A percentile compares a stretch with the other conserved stretches of the same genome.
These are phyloP conservation scores for Geotrichum ghanense DNA, from an alignment of 805 yeast species.

Conservation along the genomic window DNA sequence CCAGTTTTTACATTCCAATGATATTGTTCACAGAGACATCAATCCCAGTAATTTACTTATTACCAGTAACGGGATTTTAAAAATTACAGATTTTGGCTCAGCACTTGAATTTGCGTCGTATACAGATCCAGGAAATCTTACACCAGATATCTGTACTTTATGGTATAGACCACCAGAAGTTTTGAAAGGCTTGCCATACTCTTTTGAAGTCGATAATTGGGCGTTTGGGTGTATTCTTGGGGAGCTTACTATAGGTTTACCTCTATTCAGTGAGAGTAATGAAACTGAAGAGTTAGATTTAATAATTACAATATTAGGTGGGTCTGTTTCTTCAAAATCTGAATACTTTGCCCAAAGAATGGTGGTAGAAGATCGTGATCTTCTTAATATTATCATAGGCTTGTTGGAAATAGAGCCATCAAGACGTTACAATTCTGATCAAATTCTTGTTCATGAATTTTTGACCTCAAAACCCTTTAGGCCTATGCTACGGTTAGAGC, in stretches of 20 bases:
- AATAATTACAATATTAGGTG: not conserved
- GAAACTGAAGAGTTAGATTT: not conserved
- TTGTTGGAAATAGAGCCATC: not conserved
- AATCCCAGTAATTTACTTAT: conserved; percentile 78
- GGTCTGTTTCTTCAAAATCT: not conserved
- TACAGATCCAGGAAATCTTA: conserved; percentile 39
- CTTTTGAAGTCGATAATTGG: conserved; percentile 89
- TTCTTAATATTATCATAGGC: not conserved
- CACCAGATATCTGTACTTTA: conserved; percentile 91
- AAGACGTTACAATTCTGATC: not conserved
- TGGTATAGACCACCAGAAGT: conserved; percentile 98
- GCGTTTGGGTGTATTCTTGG: conserved; percentile 95
- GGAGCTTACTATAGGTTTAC: conserved; percentile 41
- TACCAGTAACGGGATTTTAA: conserved; percentile 60
- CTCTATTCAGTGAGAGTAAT: not conserved
- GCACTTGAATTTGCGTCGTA: not conserved
- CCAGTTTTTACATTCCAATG: conserved; percentile 79
- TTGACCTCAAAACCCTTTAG: not conserved
- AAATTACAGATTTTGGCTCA: conserved; percentile 79
- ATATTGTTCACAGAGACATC: conserved; percentile 80
- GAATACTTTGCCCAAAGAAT: not conserved
- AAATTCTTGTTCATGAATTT: not conserved
- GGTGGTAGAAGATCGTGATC: not conserved
- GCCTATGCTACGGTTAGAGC: not conserved
- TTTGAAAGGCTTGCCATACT: conserved; percentile 81